Conservation (phyloP, 305 asterid genomes). For the Fraxinus albicans region DNA sequence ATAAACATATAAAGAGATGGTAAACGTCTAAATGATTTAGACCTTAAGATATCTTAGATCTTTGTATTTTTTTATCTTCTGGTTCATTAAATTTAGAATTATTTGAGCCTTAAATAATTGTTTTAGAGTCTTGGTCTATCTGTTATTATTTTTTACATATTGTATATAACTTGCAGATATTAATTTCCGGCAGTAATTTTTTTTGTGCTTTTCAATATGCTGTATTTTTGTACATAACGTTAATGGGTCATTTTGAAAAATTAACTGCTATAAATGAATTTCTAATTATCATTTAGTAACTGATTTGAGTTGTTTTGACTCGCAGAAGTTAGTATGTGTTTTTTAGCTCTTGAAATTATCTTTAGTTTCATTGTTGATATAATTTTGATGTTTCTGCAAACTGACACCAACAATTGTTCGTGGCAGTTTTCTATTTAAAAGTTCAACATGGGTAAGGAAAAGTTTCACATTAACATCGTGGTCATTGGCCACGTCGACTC, state of each 20-base stretch:
- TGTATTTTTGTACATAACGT: background rate
- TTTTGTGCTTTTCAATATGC: background rate
- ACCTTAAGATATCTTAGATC: background rate
- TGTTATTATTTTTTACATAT: too few relatives aligned
- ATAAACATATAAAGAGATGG: background rate
- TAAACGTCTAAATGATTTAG: background rate
- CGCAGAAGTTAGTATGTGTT: background rate
- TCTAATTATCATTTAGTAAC: background rate
- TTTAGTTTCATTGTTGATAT: background rate
- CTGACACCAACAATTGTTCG: background rate
- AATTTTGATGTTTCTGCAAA: background rate
- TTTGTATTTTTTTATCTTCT: background rate
- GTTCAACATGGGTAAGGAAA: constrained; percentile 63
- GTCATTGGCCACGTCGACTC: constrained; percentile 83
- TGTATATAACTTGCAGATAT: background rate
- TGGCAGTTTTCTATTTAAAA: background rate
- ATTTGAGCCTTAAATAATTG: background rate
- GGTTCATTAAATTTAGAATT: background rate
- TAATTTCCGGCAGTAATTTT: background rate
- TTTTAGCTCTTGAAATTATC: background rate
- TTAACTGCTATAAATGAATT: background rate
- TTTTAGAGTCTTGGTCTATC: background rate
- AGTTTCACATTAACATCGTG: constrained; percentile 73
- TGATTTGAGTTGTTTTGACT: background rate
- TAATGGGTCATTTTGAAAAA: background rate